Conservation (phyloP, 331 rosid genomes). For the Prunus yedoensis region DNA sequence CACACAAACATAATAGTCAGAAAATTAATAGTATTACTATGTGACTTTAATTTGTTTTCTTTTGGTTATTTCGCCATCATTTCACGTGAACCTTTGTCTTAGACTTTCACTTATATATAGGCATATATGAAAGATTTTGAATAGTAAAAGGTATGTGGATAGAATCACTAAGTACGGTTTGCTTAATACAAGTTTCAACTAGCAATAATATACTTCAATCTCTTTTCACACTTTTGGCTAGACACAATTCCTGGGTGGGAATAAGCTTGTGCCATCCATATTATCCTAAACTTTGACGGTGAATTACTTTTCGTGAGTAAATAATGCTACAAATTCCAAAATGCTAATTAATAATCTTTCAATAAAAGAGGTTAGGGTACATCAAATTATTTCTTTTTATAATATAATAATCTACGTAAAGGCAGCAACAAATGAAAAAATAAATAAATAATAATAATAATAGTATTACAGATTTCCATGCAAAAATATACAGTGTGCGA, state of each 20-base stretch:
- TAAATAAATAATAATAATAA: not conserved
- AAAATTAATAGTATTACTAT: no score
- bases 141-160: not conserved
- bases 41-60: no score
- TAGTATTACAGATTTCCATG: conserved; percentile 23
- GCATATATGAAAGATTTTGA: not conserved
- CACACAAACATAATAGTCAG: no score
- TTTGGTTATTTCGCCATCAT: not conserved
- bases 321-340: not conserved
- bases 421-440: not conserved
- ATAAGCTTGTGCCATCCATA: conserved; percentile 2
- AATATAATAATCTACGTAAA: conserved; percentile 31
- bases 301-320: not conserved
- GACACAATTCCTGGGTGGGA: not conserved
- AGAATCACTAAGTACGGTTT: conserved; percentile 10
- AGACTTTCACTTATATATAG: not conserved
- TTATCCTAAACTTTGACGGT: not conserved
- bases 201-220: conserved; percentile 12
- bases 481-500: conserved; percentile 33
- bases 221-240: conserved; percentile 16
- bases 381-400: not conserved
- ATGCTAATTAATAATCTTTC: not conserved
- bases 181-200: conserved; percentile 1
- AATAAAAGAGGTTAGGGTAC: not conserved
- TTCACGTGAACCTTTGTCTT: conserved; percentile 5